Evolutionary conservation across 139 green algal genomes (phyloP).

Genomic region (Yamagishiella unicocca): DNA sequence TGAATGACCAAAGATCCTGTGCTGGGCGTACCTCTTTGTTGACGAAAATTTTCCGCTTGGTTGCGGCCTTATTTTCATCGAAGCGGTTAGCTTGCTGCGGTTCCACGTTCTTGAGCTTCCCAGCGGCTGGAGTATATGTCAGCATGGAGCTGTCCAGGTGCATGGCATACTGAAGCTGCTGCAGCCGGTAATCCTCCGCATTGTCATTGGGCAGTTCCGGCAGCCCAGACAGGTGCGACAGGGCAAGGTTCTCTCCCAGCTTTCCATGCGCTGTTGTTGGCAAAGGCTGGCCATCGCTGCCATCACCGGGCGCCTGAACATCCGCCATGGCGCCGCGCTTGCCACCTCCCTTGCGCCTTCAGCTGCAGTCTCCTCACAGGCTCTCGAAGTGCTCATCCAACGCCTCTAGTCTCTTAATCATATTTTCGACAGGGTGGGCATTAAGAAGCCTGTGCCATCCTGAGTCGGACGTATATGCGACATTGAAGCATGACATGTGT

Average conservation of each 20-base stretch:
- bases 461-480: no score
- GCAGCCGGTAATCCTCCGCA: neutral
- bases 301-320: neutral
- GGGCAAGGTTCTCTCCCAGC: slow-evolving; percentile 14
- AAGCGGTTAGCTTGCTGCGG: slow-evolving; percentile 13
- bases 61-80: neutral
- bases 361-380: neutral
- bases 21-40: slow-evolving; percentile 21
- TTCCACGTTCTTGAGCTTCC: neutral
- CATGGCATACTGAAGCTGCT: slow-evolving; percentile 43
- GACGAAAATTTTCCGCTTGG: slow-evolving; percentile 38
- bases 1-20: no score
- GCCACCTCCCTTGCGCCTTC: neutral
- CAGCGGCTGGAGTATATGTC: slow-evolving; percentile 20
- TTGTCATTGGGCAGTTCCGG: neutral
- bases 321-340: neutral
- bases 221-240: slow-evolving; percentile 3
- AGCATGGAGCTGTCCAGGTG: slow-evolving; percentile 43
- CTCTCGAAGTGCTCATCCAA: no score
- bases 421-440: no score
- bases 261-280: neutral
- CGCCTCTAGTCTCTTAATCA: no score
- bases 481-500: no score
- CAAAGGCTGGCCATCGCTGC: neutral
- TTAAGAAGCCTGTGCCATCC: no score